Evolutionary conservation across 164 flowering plant genomes (phyloP).

Genomic region (Nelumbo lutea): DNA sequence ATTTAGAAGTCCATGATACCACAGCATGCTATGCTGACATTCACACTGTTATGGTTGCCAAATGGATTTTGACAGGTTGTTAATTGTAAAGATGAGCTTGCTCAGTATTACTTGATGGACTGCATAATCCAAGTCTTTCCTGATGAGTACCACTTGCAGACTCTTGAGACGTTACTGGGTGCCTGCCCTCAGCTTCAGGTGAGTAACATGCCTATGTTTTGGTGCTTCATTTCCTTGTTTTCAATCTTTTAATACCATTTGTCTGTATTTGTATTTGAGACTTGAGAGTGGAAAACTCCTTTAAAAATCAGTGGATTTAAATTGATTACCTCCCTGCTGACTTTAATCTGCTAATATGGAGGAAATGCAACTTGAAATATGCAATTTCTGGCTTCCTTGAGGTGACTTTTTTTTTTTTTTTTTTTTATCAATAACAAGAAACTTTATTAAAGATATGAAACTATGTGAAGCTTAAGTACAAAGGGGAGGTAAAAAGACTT

Average conservation of each 20-base stretch:
- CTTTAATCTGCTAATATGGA: too few species aligned
- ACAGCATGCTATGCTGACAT: not conserved
- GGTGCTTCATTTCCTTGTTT: not conserved
- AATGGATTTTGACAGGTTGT: slow-evolving; percentile 58
- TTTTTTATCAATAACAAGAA: too few species aligned
- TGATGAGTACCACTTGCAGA: slow-evolving; percentile 98
- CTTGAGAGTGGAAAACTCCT: too few species aligned
- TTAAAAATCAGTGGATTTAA: too few species aligned
- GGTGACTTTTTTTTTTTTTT: too few species aligned
- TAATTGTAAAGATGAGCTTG: slow-evolving; percentile 95
- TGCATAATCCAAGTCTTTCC: slow-evolving; percentile 99
- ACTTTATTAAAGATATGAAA: too few species aligned
- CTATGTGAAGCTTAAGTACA: too few species aligned
- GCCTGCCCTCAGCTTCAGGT: slow-evolving; percentile 99
- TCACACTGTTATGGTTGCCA: slow-evolving; percentile 5
- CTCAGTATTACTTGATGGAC: slow-evolving; percentile 95
- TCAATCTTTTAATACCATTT: not conserved
- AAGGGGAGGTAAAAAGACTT: too few species aligned
- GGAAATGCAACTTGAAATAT: too few species aligned
- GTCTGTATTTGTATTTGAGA: too few species aligned
- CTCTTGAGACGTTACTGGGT: slow-evolving; percentile 84
- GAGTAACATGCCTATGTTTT: slow-evolving; percentile 10
- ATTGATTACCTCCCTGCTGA: too few species aligned
- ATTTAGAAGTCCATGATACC: slow-evolving; percentile 2
- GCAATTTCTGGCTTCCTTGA: too few species aligned